Conservation (phyloP, 2,329 filamentous ascomycete species). For the Epichloe glyceriae region DNA sequence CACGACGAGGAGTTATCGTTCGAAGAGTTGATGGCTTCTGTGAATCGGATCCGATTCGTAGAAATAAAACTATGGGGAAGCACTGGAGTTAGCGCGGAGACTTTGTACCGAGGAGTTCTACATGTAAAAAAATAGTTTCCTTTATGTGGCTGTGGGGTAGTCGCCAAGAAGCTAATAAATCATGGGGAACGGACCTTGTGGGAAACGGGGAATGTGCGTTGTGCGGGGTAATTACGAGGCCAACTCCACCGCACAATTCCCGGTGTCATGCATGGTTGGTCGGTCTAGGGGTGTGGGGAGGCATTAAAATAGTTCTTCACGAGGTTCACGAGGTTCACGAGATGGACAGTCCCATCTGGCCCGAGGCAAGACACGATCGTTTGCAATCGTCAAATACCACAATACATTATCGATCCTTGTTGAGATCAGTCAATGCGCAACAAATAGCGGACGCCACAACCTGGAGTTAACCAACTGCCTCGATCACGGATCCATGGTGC, state of each 20-base stretch:
- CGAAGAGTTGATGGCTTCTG: neutral
- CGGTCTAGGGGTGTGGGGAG: too few species aligned
- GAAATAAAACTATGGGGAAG: neutral
- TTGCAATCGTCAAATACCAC: neutral
- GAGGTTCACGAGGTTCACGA: neutral
- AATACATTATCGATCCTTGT: neutral
- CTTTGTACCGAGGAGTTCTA: neutral
- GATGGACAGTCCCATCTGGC: neutral
- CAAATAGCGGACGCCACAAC: neutral
- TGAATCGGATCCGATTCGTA: neutral
- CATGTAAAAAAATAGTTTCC: neutral
- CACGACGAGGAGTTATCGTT: too few species aligned
- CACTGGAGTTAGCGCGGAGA: neutral
- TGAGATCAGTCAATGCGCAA: neutral
- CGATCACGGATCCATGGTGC: too few species aligned
- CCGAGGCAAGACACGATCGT: too few species aligned
- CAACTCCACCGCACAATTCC: neutral
- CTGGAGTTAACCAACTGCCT: neutral
- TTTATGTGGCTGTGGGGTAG: neutral
- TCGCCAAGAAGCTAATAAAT: neutral
- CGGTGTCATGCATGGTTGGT: neutral
- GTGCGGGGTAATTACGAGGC: neutral
- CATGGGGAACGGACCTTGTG: neutral
- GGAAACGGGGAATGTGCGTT: neutral
- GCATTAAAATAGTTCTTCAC: too few species aligned